Percentiles rank a stretch among this genome's conserved stretches.
phyloP scores from a whole-genome alignment of 345 rosid species.

The Arabidopsis suecica region DNA sequence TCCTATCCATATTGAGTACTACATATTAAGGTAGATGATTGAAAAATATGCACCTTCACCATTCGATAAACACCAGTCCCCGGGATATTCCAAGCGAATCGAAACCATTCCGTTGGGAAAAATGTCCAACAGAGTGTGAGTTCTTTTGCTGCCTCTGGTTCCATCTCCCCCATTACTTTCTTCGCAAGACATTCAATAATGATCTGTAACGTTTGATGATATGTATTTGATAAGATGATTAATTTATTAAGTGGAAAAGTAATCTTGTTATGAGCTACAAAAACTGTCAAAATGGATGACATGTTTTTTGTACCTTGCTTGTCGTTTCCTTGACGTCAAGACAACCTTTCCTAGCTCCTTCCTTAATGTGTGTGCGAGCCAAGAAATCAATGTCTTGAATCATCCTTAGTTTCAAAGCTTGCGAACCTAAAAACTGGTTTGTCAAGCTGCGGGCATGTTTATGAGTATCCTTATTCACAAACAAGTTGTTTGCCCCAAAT shows the following conservation, averaged over 20 bases:
- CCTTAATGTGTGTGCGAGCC: slow-evolving; percentile 19
- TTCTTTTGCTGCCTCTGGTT: slow-evolving; percentile 33
- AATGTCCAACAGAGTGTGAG: slow-evolving; percentile 24
- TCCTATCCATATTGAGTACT: too few species aligned
- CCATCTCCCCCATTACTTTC: slow-evolving; percentile 40
- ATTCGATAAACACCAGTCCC: slow-evolving; percentile 23
- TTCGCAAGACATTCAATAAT: slow-evolving; percentile 28
- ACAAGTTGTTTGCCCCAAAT: slow-evolving; percentile 32
- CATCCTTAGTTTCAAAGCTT: slow-evolving; percentile 27
- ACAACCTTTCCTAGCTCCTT: slow-evolving; percentile 17
- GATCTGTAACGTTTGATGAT: slow-evolving; percentile 19
- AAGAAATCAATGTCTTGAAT: slow-evolving; percentile 25
- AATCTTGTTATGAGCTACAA: neutral
- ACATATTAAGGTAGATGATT: too few species aligned
- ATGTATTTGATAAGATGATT: neutral
- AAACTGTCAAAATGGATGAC: neutral
- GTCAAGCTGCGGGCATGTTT: slow-evolving; percentile 30
- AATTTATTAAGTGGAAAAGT: neutral
- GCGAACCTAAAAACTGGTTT: slow-evolving; percentile 10
- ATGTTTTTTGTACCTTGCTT: neutral
- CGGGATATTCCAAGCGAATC: slow-evolving; percentile 16
- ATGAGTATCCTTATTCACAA: slow-evolving; percentile 17
- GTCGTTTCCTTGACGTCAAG: slow-evolving; percentile 23
- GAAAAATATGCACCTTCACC: slow-evolving; percentile 11
- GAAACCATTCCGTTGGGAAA: slow-evolving; percentile 28